Evolutionary conservation across 2,329 filamentous ascomycete species (phyloP), one percentile per base, ranked within the genome.

Genomic region (Pestalotiopsis sp.): DNA sequence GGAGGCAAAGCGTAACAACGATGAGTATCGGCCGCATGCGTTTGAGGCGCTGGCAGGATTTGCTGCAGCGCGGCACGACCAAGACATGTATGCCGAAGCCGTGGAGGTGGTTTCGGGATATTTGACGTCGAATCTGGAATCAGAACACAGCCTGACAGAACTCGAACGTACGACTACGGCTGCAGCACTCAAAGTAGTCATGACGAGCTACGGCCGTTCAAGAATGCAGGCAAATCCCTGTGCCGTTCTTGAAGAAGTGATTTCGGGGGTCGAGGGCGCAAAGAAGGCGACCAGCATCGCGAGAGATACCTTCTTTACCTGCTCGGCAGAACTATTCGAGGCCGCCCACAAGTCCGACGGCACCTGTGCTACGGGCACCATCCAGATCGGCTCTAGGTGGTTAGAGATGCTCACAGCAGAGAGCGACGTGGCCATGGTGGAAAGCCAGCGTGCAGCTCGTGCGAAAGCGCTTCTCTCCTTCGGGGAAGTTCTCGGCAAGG

Each of bases 1-100:
- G 67, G 96, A 99, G 84, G 94, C 94, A 9, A 98, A 96, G 82
- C 88, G 96, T 39, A 95, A 94, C 76, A 98, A 98, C 75, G 88
- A 90, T n/a, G 84, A 84, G 7, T 99, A 98, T 79, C 89, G 92
- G 14, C 91, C 91, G 22, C 86, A 93, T 78, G 92, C 93, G 0
- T 87, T 97, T 70, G 82, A 83, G 66, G 89, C 88, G 40, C 82
- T 98, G 4, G 94, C 92, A 75, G 85, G 89, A 66, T 92, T 95
- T 73, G 87, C 89, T n/a, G 86, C 86, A 48, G 87, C 87, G 14
- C 85, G 92, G 60, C 84, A 86, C 26, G 91, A 94, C 74, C 75
- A 93, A 17, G 88, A 94, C 72, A 83, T 97, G 79, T 88, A 92
- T 73, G 81, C 85, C 4, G 88, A 92, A 30, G 89, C 92, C 4